These are phyloP conservation scores for Monotropa hypopitys DNA, from an alignment of 179 eudicot genomes.

Conservation along the genomic window DNA sequence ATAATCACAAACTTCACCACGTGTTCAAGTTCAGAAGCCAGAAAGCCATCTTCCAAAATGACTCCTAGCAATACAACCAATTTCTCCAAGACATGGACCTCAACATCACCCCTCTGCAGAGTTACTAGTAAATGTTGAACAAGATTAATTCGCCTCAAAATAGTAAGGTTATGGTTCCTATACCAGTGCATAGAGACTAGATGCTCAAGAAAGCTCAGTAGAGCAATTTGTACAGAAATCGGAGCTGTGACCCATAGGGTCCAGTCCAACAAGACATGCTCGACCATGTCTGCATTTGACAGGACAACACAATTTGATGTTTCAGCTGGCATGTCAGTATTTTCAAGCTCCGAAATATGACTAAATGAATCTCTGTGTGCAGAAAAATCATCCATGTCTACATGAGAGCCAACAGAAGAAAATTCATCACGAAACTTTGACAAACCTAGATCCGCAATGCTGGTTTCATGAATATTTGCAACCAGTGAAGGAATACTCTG, in stretches of 20 bases:
- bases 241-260: conserved; percentile 96
- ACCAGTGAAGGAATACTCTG: conserved; percentile 38
- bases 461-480: conserved; percentile 34
- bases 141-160: conserved; percentile 82
- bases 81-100: conserved; percentile 90
- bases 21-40: conserved; percentile 79
- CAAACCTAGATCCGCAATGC: conserved; percentile 63
- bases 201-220: conserved; percentile 88
- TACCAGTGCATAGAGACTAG: conserved; percentile 96
- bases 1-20: conserved; percentile 92
- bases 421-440: conserved; percentile 80
- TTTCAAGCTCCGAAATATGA: conserved; percentile 86
- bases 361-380: conserved; percentile 71
- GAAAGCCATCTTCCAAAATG: conserved; percentile 85
- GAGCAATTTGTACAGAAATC: conserved; percentile 79
- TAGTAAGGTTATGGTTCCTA: conserved; percentile 85
- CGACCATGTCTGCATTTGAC: conserved; percentile 96
- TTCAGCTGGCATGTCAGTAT: conserved; percentile 55
- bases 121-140: conserved; percentile 95
- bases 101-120: conserved; percentile 94
- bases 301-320: conserved; percentile 89
- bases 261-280: conserved; percentile 96
- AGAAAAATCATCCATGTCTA: conserved; percentile 87
- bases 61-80: conserved; percentile 87
- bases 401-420: conserved; percentile 77